Percentiles rank a stretch among this genome's conserved stretches.
These are phyloP conservation scores for Hygrophila difformis DNA, from an alignment of 257 asterid genomes.

Conservation along the genomic window DNA sequence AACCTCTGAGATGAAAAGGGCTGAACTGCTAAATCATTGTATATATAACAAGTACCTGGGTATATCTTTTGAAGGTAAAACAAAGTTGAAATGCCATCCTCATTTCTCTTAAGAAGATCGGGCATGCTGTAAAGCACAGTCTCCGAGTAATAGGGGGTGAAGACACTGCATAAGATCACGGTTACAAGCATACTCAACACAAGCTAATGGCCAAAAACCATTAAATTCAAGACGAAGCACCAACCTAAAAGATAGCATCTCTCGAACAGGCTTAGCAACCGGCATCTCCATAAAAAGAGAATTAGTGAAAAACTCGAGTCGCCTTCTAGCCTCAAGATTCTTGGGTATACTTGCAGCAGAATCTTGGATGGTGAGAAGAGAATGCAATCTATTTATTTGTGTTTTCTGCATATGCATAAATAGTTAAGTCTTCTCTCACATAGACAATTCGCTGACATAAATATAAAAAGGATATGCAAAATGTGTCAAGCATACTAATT, in stretches of 20 bases:
- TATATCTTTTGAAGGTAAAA: slow-evolving; percentile 96
- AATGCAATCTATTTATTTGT: slow-evolving; percentile 68
- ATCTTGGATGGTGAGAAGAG: slow-evolving; percentile 79
- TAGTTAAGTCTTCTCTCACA: slow-evolving; percentile 17
- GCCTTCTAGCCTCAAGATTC: slow-evolving; percentile 92
- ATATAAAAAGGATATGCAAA: slow-evolving; percentile 7
- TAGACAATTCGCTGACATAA: slow-evolving; percentile 5
- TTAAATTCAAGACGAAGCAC: slow-evolving; percentile 5
- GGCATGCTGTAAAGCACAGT: slow-evolving; percentile 95
- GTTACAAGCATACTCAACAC: slow-evolving; percentile 1
- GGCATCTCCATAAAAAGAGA: slow-evolving; percentile 99
- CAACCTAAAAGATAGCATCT: slow-evolving; percentile 91
- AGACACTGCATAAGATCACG: slow-evolving; percentile 55
- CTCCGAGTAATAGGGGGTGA: slow-evolving; percentile 97
- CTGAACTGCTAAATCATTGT: slow-evolving; percentile 13
- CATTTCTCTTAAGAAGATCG: slow-evolving; percentile 86
- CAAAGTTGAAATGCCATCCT: slow-evolving; percentile 93
- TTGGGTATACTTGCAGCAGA: slow-evolving; percentile 84
- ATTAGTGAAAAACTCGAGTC: slow-evolving; percentile 84
- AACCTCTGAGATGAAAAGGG: slow-evolving; percentile 6
- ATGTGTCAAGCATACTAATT: slow-evolving; percentile 43
- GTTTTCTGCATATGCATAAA: slow-evolving; percentile 47
- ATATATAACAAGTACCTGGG: slow-evolving; percentile 52
- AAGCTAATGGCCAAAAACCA: slow-evolving; percentile 2
- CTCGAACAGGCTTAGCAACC: slow-evolving; percentile 71